These are phyloP conservation scores for Casuarina glauca DNA, from an alignment of 306 rosid genomes.

Conservation along the genomic window DNA sequence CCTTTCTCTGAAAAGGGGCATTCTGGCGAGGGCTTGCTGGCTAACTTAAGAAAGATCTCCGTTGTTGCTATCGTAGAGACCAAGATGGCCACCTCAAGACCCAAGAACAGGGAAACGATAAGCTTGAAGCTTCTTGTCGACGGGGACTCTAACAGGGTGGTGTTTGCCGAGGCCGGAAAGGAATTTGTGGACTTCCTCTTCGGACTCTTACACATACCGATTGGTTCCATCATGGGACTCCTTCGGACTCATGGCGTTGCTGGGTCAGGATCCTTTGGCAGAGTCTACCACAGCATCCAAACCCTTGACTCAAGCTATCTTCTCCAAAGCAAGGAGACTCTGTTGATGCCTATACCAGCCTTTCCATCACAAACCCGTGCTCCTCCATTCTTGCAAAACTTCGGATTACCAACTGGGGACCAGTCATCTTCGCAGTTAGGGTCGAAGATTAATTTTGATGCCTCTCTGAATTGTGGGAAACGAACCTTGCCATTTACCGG, in stretches of 20 bases:
- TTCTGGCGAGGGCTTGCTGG: no score
- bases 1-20: no score
- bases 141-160: not conserved
- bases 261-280: not conserved
- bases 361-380: not conserved
- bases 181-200: conserved; percentile 4
- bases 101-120: not conserved
- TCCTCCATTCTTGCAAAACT: not conserved
- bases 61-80: not conserved
- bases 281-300: not conserved
- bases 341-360: not conserved
- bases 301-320: not conserved
- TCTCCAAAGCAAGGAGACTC: not conserved
- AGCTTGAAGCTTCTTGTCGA: not conserved
- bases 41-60: no score
- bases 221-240: not conserved
- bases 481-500: no score
- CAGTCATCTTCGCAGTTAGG: no score
- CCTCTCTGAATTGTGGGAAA: no score
- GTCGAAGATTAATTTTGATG: no score
- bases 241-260: not conserved
- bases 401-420: not conserved
- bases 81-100: not conserved
- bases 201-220: not conserved
- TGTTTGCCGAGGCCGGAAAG: not conserved